Evolutionary conservation across 169 alveolate species (phyloP).

Genomic region (Amoebophrya sp.): DNA sequence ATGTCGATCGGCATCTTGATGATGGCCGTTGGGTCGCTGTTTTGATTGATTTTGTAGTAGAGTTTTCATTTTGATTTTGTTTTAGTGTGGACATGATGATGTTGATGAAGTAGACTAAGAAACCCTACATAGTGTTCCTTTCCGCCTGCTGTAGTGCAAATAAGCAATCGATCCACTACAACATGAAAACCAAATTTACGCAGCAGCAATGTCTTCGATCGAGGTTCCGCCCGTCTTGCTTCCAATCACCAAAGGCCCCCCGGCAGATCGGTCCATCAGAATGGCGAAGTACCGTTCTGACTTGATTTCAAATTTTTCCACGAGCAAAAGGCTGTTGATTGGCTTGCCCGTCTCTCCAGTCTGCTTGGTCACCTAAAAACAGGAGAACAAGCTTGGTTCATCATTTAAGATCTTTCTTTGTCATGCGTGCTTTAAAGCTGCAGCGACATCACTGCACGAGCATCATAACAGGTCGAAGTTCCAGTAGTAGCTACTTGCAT

Average conservation of each 20-base stretch:
- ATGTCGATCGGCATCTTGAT: constrained; percentile 61
- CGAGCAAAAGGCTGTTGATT: constrained; percentile 46
- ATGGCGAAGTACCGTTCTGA: constrained; percentile 86
- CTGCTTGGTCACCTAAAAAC: constrained; percentile 57
- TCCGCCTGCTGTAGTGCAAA: too few relatives aligned
- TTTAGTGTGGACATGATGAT: too few relatives aligned
- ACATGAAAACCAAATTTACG: neutral
- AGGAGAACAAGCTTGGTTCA: constrained; percentile 39
- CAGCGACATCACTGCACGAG: too few relatives aligned
- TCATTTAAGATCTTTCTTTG: neutral
- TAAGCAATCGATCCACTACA: too few relatives aligned
- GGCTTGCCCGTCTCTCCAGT: constrained; percentile 58
- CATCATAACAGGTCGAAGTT: too few relatives aligned
- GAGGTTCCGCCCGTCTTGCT: constrained; percentile 70
- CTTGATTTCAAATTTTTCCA: constrained; percentile 51
- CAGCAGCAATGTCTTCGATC: constrained; percentile 64
- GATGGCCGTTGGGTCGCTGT: constrained; percentile 59
- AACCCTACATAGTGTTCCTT: too few relatives aligned
- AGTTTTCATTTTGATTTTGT: too few relatives aligned
- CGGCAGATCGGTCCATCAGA: constrained; percentile 78
- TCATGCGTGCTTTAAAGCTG: too few relatives aligned
- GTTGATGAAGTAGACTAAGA: too few relatives aligned
- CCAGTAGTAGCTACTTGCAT: too few relatives aligned
- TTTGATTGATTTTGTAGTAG: constrained; percentile 37
- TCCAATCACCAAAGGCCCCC: constrained; percentile 66